phyloP scores from a whole-genome alignment of 768 basidiomycete species.

The Cystobasidium ongulense region DNA sequence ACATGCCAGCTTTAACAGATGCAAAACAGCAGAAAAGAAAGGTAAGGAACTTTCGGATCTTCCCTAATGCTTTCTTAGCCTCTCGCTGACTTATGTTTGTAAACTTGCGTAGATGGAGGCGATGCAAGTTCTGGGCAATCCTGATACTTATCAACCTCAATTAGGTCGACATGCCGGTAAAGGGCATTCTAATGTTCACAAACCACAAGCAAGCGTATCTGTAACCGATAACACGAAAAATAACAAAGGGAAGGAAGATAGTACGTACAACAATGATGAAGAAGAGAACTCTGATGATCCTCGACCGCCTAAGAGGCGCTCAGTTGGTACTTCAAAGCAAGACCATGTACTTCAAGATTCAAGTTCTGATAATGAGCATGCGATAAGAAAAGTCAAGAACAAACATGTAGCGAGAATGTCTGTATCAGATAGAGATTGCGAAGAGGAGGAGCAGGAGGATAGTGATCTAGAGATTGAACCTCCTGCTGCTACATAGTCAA shows the following conservation, averaged over 20 bases:
- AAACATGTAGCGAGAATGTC: slow-evolving; percentile 32
- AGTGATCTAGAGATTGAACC: slow-evolving; percentile 30
- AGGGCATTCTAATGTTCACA: slow-evolving; percentile 1
- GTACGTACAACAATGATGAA: not conserved
- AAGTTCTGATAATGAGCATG: not conserved
- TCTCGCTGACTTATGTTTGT: not conserved
- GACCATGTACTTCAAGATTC: not conserved
- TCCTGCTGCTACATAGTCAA: not conserved
- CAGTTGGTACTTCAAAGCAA: not conserved
- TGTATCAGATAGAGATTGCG: slow-evolving; percentile 32
- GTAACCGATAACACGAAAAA: slow-evolving; percentile 33
- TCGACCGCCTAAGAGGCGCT: not conserved
- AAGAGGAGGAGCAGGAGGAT: slow-evolving; percentile 34
- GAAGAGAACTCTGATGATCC: not conserved
- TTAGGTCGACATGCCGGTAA: slow-evolving; percentile 22
- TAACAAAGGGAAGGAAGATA: not conserved
- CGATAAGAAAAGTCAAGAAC: slow-evolving; percentile 29
- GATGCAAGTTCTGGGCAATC: not conserved
- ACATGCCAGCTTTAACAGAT: not conserved
- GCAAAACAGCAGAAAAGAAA: not conserved
- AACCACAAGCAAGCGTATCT: slow-evolving; percentile 30
- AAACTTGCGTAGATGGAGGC: not conserved
- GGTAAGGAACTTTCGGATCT: not conserved
- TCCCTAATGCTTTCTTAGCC: not conserved
- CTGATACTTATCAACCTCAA: not conserved